A percentile compares a stretch with the other conserved stretches of the same genome.
Evolutionary conservation across 2,329 filamentous ascomycete genomes (phyloP).

Genomic region (Zopfia rhizophila): DNA sequence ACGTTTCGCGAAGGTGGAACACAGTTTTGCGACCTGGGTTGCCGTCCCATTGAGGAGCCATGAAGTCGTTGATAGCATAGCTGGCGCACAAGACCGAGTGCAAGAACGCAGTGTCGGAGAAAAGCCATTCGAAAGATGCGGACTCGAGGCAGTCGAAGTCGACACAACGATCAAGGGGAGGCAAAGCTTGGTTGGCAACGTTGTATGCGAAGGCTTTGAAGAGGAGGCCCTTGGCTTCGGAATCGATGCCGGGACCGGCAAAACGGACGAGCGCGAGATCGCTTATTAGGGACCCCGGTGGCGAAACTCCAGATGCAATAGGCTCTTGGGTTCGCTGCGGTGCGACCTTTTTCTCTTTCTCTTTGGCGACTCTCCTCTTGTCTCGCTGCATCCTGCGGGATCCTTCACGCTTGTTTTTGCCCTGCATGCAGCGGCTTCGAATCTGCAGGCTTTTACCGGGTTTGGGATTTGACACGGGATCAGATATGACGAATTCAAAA

Average conservation of each 20-base stretch:
- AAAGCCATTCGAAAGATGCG: too few relatives aligned
- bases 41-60: too few relatives aligned
- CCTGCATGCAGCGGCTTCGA: conserved; percentile 31
- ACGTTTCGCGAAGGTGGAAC: conserved; percentile 19
- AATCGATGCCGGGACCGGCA: conserved; percentile 6
- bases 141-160: conserved; percentile 19
- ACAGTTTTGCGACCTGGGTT: too few relatives aligned
- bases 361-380: conserved; percentile 11
- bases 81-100: conserved; percentile 19
- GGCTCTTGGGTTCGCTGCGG: too few relatives aligned
- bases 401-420: conserved; percentile 28
- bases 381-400: conserved; percentile 20
- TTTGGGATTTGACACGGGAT: too few relatives aligned
- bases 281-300: not conserved
- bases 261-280: conserved; percentile 4
- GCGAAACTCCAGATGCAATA: not conserved
- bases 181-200: conserved; percentile 11
- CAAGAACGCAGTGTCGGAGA: conserved; percentile 21
- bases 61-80: conserved; percentile 24
- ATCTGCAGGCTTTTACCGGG: too few relatives aligned
- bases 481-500: too few relatives aligned
- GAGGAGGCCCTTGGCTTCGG: conserved; percentile 4
- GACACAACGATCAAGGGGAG: conserved; percentile 19
- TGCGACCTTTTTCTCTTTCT: not conserved
- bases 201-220: conserved; percentile 16